Percentiles rank a stretch among this genome's conserved stretches.
phyloP scores from a whole-genome alignment of 1,284 basidiomycete species.

The Porodaedalea pini region DNA sequence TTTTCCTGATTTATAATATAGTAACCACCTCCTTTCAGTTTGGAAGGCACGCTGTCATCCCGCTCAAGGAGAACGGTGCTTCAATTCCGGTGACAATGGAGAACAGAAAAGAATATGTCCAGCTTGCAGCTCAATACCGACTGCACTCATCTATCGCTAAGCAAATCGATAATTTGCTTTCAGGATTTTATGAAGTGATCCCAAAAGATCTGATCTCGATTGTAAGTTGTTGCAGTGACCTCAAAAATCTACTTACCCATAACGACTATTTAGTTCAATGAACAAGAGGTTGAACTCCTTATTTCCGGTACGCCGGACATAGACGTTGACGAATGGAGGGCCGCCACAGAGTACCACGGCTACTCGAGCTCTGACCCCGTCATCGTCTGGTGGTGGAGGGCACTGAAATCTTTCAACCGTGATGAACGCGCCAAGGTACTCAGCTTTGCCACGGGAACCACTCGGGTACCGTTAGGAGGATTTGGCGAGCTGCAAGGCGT shows the following conservation, averaged over 20 bases:
- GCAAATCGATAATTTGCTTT: conserved; percentile 90
- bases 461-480: conserved; percentile 90
- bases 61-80: conserved; percentile 83
- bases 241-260: conserved; percentile 20
- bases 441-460: conserved; percentile 95
- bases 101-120: conserved; percentile 96
- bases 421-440: conserved; percentile 94
- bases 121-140: conserved; percentile 86
- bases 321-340: conserved; percentile 97
- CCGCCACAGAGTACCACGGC: conserved; percentile 89
- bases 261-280: conserved; percentile 74
- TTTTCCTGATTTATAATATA: conserved; percentile 8
- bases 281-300: conserved; percentile 95
- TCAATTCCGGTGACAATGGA: conserved; percentile 86
- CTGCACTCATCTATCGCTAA: conserved; percentile 93
- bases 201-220: conserved; percentile 81
- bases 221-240: conserved; percentile 40
- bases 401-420: conserved; percentile 94
- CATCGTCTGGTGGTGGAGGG: conserved; percentile 99
- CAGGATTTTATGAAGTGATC: conserved; percentile 95
- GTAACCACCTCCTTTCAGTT: conserved; percentile 50
- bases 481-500: conserved; percentile 93
- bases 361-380: conserved; percentile 87
- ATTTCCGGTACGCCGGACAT: conserved; percentile 99
- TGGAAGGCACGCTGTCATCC: conserved; percentile 82